Percentiles rank a stretch among this genome's conserved stretches.
phyloP scores from a whole-genome alignment of 352 stramenopile species.

The Phytophthora podocarpi region DNA sequence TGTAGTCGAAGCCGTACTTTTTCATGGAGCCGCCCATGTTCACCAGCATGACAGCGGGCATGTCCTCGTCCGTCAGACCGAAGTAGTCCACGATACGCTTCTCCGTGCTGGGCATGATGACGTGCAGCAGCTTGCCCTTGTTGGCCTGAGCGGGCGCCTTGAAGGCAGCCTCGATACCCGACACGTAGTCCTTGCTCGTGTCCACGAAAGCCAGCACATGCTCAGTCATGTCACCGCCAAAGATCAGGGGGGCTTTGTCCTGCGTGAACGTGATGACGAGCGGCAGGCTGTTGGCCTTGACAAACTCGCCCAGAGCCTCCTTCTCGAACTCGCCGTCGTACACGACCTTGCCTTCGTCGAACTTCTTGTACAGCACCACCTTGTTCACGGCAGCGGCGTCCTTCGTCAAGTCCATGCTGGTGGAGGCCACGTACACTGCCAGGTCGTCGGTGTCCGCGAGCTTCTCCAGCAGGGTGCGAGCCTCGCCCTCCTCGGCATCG shows the following conservation, averaged over 20 bases:
- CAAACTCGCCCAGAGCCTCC: constrained; percentile 64
- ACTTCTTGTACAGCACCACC: constrained; percentile 89
- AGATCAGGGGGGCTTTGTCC: constrained; percentile 92
- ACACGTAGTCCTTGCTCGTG: constrained; percentile 66
- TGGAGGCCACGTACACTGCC: constrained; percentile 80
- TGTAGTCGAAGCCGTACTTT: constrained; percentile 90
- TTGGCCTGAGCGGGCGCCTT: constrained; percentile 69
- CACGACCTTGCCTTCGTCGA: constrained; percentile 83
- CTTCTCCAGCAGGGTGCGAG: constrained; percentile 75
- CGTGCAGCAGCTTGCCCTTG: constrained; percentile 91
- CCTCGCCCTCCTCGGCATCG: constrained; percentile 75
- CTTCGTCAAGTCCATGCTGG: constrained; percentile 61
- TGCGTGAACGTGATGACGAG: constrained; percentile 92
- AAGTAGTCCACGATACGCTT: constrained; percentile 95
- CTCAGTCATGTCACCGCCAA: constrained; percentile 84
- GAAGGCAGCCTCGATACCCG: constrained; percentile 57
- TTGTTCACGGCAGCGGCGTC: constrained; percentile 62
- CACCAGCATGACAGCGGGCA: constrained; percentile 88
- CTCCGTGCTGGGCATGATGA: constrained; percentile 89
- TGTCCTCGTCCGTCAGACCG: constrained; percentile 82
- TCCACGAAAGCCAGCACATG: constrained; percentile 91
- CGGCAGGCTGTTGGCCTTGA: constrained; percentile 84
- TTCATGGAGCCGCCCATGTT: constrained; percentile 94
- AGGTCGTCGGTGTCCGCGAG: constrained; percentile 76
- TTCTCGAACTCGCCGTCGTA: constrained; percentile 81